Conservation (phyloP, 495 filamentous ascomycete genomes). For the Oleoguttula mirabilis region DNA sequence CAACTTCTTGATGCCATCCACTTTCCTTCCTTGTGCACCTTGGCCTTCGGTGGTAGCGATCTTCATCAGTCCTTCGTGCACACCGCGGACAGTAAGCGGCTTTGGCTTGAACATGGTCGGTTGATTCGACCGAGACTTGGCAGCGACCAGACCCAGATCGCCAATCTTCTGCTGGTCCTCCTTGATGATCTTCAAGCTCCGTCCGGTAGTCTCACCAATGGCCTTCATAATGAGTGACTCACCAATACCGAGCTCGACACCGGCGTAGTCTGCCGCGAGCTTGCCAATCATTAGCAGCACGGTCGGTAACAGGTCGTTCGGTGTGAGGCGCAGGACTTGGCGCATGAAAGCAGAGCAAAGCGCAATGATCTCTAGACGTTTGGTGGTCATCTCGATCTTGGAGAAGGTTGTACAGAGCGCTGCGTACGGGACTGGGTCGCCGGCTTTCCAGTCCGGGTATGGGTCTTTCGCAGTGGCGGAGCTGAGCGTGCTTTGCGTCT, state of each 20-base stretch:
- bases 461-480: constrained; percentile 59
- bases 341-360: constrained; percentile 84
- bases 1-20: constrained; percentile 88
- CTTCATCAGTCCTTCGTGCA: constrained; percentile 75
- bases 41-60: constrained; percentile 81
- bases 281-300: constrained; percentile 96
- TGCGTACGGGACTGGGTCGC: constrained; percentile 83
- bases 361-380: constrained; percentile 72
- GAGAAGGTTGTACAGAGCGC: constrained; percentile 92
- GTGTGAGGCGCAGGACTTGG: constrained; percentile 84
- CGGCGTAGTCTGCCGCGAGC: constrained; percentile 88
- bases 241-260: constrained; percentile 91
- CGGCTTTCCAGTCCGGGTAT: constrained; percentile 87
- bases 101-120: constrained; percentile 97
- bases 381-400: constrained; percentile 82
- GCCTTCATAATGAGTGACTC: constrained; percentile 98
- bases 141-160: constrained; percentile 85
- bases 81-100: constrained; percentile 69
- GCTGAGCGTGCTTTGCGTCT: constrained; percentile 66
- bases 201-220: constrained; percentile 85
- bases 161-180: constrained; percentile 91
- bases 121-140: constrained; percentile 86
- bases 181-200: constrained; percentile 77
- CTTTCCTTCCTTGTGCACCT: constrained; percentile 79
- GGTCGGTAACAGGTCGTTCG: constrained; percentile 72